Base-by-base conservation (phyloP, 2,329 filamentous ascomycete genomes). In the Talaromyces sp. region DNA sequence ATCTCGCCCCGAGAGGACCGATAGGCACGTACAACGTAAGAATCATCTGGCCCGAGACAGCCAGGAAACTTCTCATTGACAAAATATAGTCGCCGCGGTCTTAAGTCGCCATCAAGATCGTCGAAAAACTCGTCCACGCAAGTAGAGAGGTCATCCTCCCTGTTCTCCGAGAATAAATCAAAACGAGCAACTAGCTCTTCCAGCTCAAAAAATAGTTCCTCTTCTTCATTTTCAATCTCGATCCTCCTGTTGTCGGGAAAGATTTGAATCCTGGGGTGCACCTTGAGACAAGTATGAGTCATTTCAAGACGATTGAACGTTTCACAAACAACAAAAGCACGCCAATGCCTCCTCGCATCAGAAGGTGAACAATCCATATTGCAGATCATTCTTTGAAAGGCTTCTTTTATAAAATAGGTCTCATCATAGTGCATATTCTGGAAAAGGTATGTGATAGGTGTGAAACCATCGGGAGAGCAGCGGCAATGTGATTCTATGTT, bases 221-320 rank as follows among this genome's bases (percentile, higher is more conserved):
- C 44, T 52, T 60, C 58, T 52, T 60, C 58, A 16, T 35, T 4
- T 40, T 60, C 58, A 1, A 60, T 54, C 3, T 54, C 44, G 12
- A 60, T 40, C 21, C 58, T 60, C 4, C 8, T 40, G 6, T 60
- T 52, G 23, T 60, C 58, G 8, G 58, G 42, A 37, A 60, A 60
- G 9, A 25, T 11, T 28, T 4, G 12, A 31, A 7, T 7, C 3
- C 2, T 7, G 4, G 31, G 1, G 12, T 12, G 0, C 44, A 52
- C 4, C 2, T 40, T n/a, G 16, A 40, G 1, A 7, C 58, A 60
- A 33, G 58, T 60, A 40, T 54, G 44, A n/a, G 58, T 60, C 58
- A 60, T 60, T 12, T 6, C 44, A 14, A 60, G 44, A 3, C 58
- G 33, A 50, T 40, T 40, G 33, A 60, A 60, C 9, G 35, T 40